Percentiles rank a stretch among this genome's conserved stretches.
Conservation (phyloP, 768 basidiomycete genomes). For the Boletellus sp. region DNA sequence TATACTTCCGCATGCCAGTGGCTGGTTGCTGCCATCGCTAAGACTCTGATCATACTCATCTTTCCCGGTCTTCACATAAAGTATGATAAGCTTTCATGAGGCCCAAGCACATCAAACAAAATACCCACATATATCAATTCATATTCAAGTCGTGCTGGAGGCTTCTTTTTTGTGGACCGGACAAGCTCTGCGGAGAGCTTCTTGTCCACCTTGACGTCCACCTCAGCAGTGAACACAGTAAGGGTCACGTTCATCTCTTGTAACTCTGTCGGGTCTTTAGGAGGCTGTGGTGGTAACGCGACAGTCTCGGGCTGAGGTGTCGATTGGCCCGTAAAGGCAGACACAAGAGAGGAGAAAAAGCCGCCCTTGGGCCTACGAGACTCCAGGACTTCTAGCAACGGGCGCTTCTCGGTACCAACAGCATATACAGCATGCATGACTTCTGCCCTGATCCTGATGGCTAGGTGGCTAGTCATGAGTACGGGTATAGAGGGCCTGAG, state of each 20-base stretch:
- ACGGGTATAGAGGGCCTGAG: neutral
- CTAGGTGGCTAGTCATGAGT: slow-evolving; percentile 31
- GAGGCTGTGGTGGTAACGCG: slow-evolving; percentile 7
- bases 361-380: slow-evolving; percentile 33
- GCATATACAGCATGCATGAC: slow-evolving; percentile 79
- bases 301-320: slow-evolving; percentile 10
- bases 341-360: slow-evolving; percentile 44
- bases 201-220: slow-evolving; percentile 60
- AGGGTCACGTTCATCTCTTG: slow-evolving; percentile 27
- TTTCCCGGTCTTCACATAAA: slow-evolving; percentile 61
- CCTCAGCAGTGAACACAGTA: slow-evolving; percentile 35
- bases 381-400: slow-evolving; percentile 32
- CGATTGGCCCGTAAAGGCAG: slow-evolving; percentile 21
- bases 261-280: slow-evolving; percentile 25
- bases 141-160: slow-evolving; percentile 69
- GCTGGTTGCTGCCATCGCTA: slow-evolving; percentile 60
- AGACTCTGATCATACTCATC: slow-evolving; percentile 73
- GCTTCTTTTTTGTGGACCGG: slow-evolving; percentile 93
- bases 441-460: slow-evolving; percentile 74
- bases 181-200: slow-evolving; percentile 72
- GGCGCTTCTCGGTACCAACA: slow-evolving; percentile 58
- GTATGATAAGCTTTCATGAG: slow-evolving; percentile 18
- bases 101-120: neutral
- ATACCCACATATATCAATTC: slow-evolving; percentile 69
- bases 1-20: slow-evolving; percentile 65